Base-by-base conservation (phyloP, 2,329 filamentous ascomycete genomes). In the Xylariaceae sp. region DNA sequence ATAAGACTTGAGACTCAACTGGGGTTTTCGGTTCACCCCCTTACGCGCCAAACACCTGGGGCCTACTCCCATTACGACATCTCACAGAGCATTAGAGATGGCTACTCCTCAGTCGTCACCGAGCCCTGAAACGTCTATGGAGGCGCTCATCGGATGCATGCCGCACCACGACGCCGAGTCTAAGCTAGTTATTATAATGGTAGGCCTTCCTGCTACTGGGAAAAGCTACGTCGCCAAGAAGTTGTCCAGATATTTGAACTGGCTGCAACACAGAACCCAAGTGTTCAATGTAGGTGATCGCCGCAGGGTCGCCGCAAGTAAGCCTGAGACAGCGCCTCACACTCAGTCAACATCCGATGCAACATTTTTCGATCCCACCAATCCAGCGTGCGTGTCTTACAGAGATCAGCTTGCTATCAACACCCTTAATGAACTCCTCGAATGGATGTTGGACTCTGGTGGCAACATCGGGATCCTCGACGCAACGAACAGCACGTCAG, bases 171-270 rank as follows among this genome's bases (percentile, higher is more conserved):
- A 57, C 5, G 43, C 36, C 28, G 19, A 21, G 37, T 45, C 53
- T 17, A 60, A 60, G 41, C 44, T 60, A 26, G 53, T 60, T 7
- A 57, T 60, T 12, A 37, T 60, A 2, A 60, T 60, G 57, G 57
- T 60, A 3, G 57, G 57, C 36, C 57, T 60, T 21, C 57, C 57
- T 6, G 57, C 57, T 2, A 60, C 47, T 11, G 57, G 57, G 5
- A 60, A 60, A 29, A 60, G 57, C 29, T 60, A 60, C 33, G 39
- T 60, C 43, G 53, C 57, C 43, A 60, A 60, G 53, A 60, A 60
- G 44, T 21, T 60, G 2, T 28, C 47, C 6, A 43, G 57, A 46
- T 60, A 60, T 23, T 34, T 60, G 24, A 53, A 57, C 33, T 60
- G 53, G 53, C 28, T 60, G 5, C 57, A 60, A n/a, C 53, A 60